Conservation (phyloP, 2,329 filamentous ascomycete genomes). For the Periconia digitata region DNA sequence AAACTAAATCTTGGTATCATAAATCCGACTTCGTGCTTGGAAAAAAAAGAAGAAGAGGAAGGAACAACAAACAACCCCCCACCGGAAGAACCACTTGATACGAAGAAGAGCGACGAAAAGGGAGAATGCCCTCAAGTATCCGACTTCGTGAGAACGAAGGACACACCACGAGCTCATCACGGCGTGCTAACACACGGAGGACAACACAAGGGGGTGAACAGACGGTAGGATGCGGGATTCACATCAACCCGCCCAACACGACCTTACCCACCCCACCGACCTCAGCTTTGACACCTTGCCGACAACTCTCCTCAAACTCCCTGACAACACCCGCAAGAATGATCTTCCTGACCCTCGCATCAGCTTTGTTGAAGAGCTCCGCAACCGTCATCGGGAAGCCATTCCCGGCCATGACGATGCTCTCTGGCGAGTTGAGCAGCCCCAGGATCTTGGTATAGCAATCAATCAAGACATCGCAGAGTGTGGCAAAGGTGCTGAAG, state of each 20-base stretch:
- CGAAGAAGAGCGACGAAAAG: too few species aligned
- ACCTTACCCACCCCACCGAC: constrained; percentile 84
- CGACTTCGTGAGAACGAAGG: too few species aligned
- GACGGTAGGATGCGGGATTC: too few species aligned
- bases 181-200: too few species aligned
- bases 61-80: neutral
- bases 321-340: constrained; percentile 83
- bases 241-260: constrained; percentile 83
- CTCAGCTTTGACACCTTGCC: constrained; percentile 75
- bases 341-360: constrained; percentile 82
- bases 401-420: constrained; percentile 23
- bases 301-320: constrained; percentile 88
- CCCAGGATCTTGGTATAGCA: constrained; percentile 78
- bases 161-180: too few species aligned
- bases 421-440: constrained; percentile 71
- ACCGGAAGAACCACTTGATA: too few species aligned
- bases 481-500: constrained; percentile 90
- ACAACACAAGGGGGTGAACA: too few species aligned
- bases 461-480: constrained; percentile 94
- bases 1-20: too few species aligned
- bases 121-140: too few species aligned
- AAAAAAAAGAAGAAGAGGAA: neutral
- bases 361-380: constrained; percentile 88
- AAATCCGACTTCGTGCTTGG: too few species aligned
- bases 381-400: constrained; percentile 55